Evolutionary conservation across 768 basidiomycete species (phyloP), one percentile per base, ranked within the genome.

Genomic region (Boletellus ananiceps): DNA sequence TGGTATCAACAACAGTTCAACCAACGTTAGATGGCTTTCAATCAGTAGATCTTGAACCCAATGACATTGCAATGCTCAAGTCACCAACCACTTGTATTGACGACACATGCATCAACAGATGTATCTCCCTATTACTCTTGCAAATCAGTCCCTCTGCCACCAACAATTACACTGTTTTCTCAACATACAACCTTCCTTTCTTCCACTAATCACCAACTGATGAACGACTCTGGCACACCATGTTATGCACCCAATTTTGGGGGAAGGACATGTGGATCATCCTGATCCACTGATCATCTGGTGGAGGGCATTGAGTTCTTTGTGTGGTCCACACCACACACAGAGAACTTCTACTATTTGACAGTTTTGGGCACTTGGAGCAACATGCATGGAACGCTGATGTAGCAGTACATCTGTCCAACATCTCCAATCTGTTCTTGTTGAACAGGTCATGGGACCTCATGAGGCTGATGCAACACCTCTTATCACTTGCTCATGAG

Each of bases 241-340:
- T 2, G 52, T 52, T 0, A 23, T n/a, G n/a, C n/a, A n/a, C n/a
- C n/a, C n/a, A 45, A 15, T 75, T 63, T 44, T 73, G 71, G 70
- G 13, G 9, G 0, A 68, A 65, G 40, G 39, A 55, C 12, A 5
- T 57, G 0, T 75, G 73, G 72, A 66, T 74, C 8, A 34, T 75
- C 8, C 74, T 71, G 0, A 69, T 74, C 15, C 71, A 74, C 41
- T 48, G 60, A 1, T 33, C 54, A 2, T n/a, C n/a, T n/a, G n/a
- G n/a, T n/a, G n/a, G n/a, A n/a, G 44, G 57, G 1, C 71, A 74
- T 44, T 73, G 70, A 68, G 70, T 73, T 0, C 29, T 72, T 2
- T 65, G 62, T 11, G 40, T 64, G 2, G 55, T 37, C 11, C 11
- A 47, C n/a, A 16, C 54, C 25, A 18, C 50, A 0, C 14, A 12